A percentile compares a stretch with the other conserved stretches of the same genome.
These are phyloP conservation scores for Agrocybe praecox DNA, from an alignment of 768 basidiomycete genomes.

Conservation along the genomic window DNA sequence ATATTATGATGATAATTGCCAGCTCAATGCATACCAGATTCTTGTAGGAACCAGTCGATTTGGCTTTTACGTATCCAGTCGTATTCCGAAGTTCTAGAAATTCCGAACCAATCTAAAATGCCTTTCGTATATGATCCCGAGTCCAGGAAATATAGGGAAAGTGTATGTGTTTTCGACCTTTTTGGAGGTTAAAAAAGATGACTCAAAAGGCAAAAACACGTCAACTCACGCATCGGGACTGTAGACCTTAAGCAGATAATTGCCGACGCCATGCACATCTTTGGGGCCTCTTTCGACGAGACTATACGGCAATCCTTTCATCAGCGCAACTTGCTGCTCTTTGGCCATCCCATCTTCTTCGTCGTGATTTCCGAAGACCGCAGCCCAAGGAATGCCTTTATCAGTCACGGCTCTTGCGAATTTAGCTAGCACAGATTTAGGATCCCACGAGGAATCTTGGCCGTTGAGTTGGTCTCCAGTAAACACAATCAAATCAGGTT, in stretches of 20 bases:
- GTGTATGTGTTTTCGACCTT: constrained; percentile 85
- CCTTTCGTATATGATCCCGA: constrained; percentile 78
- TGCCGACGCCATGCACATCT: constrained; percentile 87
- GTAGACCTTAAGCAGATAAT: constrained; percentile 84
- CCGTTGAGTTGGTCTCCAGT: constrained; percentile 94
- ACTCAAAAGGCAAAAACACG: not conserved
- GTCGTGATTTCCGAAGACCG: constrained; percentile 95
- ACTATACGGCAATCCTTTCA: constrained; percentile 85
- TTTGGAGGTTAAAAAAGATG: not conserved
- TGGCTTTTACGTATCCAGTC: constrained; percentile 86
- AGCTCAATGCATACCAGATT: constrained; percentile 59
- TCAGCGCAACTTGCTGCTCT: constrained; percentile 65
- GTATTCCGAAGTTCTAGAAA: constrained; percentile 72
- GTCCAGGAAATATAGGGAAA: constrained; percentile 91
- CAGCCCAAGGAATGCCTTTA: constrained; percentile 84
- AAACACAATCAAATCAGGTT: constrained; percentile 91
- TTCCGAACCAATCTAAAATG: constrained; percentile 60
- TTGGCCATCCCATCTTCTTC: constrained; percentile 67
- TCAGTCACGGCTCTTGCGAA: constrained; percentile 79
- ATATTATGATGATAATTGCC: not conserved
- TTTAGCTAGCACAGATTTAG: constrained; percentile 86
- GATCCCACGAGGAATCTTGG: constrained; percentile 88
- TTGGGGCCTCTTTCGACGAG: constrained; percentile 80
- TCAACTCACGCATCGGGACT: constrained; percentile 80
- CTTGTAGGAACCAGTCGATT: constrained; percentile 89